Base-by-base conservation (phyloP, 306 rosid genomes). In the Lathyrus tuberosus region DNA sequence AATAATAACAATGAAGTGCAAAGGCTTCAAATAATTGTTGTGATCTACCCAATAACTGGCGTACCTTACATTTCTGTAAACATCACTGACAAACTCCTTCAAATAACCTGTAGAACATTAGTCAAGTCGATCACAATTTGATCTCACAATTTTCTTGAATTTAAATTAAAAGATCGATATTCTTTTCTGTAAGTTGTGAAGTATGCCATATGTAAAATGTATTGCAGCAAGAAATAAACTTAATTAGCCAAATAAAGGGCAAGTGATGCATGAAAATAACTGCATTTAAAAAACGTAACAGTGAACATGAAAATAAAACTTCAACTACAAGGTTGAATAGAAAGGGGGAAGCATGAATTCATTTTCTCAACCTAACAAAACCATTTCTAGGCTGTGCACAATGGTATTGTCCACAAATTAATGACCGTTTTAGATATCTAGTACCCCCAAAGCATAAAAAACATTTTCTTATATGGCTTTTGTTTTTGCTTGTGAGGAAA, bases 21-120 rank as follows among this genome's bases (percentile, higher is more conserved):
- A 26, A 51, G 49, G 54, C 24, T 69, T 54, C 74, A 68, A 70
- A 65, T 66, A 57, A 60, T 52, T 51, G 47, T 22, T 43, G 17
- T 6, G 18, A 62, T 74, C 64, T 57, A 70, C 51, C 73, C 49
- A 41, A 75, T 67, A 68, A 62, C 46, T 46, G 11, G n/a, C 69
- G 57, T 81, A 92, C 96, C 97, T 89, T 76, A 89, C 65, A 77
- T 82, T 66, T 80, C 85, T 77, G 86, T 73, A 84, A 13, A 51
- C 13, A 65, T 89, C 96, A 67, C 12, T 15, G 41, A 84, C 59
- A 24, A 41, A 80, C 78, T 92, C 91, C 84, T 70, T 86, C 90
- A 92, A 75, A 73, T 87, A 92, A 67, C 90, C 97, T 92, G 97
- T 26, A 76, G 35, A 71, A 54, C 42, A 69, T 40, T 51, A 65